These are phyloP conservation scores for Meira nashicola DNA, from an alignment of 1,284 basidiomycete genomes.

Conservation along the genomic window DNA sequence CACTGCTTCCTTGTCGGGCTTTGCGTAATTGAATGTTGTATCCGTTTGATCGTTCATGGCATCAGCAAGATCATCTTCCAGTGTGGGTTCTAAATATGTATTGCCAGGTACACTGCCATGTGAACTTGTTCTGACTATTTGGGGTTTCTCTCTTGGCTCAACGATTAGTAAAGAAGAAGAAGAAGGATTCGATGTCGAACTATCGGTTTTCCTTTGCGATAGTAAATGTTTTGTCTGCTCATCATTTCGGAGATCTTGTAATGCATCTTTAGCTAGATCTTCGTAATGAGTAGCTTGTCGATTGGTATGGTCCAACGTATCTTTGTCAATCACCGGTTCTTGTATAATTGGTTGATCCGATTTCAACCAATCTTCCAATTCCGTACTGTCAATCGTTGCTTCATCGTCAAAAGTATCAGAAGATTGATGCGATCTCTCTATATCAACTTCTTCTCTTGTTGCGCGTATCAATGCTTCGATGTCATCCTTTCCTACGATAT, in stretches of 20 bases:
- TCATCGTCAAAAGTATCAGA: too few species aligned
- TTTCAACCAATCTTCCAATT: too few species aligned
- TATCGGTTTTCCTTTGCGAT: too few species aligned
- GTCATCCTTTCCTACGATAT: background rate
- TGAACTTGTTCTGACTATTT: slow-evolving; percentile 2
- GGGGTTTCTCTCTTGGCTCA: slow-evolving; percentile 1
- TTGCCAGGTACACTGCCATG: background rate
- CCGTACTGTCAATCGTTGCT: too few species aligned
- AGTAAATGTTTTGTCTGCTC: too few species aligned
- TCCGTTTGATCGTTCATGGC: background rate
- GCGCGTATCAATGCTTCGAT: background rate
- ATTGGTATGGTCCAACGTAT: too few species aligned
- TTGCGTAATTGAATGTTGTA: background rate
- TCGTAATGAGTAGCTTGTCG: too few species aligned
- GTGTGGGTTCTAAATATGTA: background rate
- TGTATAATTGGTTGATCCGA: too few species aligned
- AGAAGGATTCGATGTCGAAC: too few species aligned
- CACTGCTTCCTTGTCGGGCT: background rate
- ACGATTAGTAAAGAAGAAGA: background rate
- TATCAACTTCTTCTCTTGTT: background rate
- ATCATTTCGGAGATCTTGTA: too few species aligned
- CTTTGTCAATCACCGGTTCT: too few species aligned
- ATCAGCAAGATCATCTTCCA: slow-evolving; percentile 9
- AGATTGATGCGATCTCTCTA: background rate
- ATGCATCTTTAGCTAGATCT: too few species aligned